These are phyloP conservation scores for Coniella lustricola DNA, from an alignment of 2,329 filamentous ascomycete species.

Conservation along the genomic window DNA sequence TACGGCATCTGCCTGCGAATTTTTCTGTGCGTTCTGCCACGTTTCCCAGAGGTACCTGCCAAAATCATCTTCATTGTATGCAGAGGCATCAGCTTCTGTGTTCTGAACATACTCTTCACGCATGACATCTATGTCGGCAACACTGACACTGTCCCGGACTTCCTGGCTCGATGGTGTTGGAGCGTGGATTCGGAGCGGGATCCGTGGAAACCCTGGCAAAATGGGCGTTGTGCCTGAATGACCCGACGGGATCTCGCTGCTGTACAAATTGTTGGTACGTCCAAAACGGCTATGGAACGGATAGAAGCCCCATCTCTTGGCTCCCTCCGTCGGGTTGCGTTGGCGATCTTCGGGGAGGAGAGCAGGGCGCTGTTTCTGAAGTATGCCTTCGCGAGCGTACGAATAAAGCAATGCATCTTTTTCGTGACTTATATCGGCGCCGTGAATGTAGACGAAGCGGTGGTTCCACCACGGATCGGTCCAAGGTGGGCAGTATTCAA, in stretches of 20 bases:
- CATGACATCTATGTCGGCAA: not conserved
- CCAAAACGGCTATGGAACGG: not conserved
- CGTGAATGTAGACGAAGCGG: not conserved
- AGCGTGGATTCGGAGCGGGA: not conserved
- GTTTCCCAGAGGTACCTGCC: not conserved
- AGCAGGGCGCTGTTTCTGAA: constrained; percentile 8
- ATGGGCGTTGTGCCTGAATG: constrained; percentile 7
- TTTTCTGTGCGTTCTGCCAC: not conserved
- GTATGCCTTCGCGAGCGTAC: constrained; percentile 1
- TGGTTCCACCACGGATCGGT: constrained; percentile 11
- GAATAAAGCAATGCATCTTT: not conserved
- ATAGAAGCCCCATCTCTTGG: constrained; percentile 10
- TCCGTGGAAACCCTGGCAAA: not conserved
- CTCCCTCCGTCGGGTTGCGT: constrained; percentile 2
- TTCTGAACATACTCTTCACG: no score
- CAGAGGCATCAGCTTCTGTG: no score
- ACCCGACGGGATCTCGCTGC: not conserved
- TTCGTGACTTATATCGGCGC: no score
- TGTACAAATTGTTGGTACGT: not conserved
- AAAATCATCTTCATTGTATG: constrained; percentile 1
- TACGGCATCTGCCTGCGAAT: not conserved
- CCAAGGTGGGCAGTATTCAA: constrained; percentile 14
- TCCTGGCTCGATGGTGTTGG: not conserved
- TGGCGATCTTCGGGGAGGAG: not conserved
- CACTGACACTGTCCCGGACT: not conserved